Base-by-base conservation (phyloP, 805 yeast species). In the Spathaspora sp. region DNA sequence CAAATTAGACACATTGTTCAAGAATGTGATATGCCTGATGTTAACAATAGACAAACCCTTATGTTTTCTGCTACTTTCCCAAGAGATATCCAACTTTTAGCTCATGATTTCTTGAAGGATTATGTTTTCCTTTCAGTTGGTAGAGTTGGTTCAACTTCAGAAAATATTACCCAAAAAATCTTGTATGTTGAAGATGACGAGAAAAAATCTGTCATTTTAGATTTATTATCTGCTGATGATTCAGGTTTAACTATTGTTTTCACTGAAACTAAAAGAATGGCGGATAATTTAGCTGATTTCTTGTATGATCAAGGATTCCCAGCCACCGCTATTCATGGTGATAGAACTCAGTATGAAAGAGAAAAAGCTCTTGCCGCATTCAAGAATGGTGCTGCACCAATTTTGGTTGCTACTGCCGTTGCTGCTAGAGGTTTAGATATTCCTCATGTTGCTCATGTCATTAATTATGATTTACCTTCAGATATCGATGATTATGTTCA, bases 41-140 rank as follows among this genome's bases (percentile, higher is more conserved):
- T 89, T 52, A 77, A 81, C 55, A 81, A 87, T 64, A 87, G 99
- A 79, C 99, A 94, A 78, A 94, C 99, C 40, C 83, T 94, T 65
- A 89, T 94, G 96, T 94, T 94, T 77, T 89, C 97, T 39, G 99
- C 99, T 63, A 94, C 99, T 58, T 94, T 94, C 96, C 99, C 99
- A 60, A 83, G 85, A 65, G 97, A 94, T 73, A 94, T 94, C 68
- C 99, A 94, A 77, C 82, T 86, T 80, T 85, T 94, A 75, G 99
- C 99, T 52, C 86, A 92, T 69, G 99, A 94, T 75, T 94, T 94
- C 85, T 82, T 94, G 75, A 87, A 89, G 75, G 93, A 92, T 67
- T 94, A 94, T 78, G 83, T 94, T 67, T 94, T 94, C 82, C 81
- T 96, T 69, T 87, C 96, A 48, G 98, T 94, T 58, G 99, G 99